Evolutionary conservation across 73 alveolate genomes (phyloP).

Genomic region (Tetrahymena malaccensis): DNA sequence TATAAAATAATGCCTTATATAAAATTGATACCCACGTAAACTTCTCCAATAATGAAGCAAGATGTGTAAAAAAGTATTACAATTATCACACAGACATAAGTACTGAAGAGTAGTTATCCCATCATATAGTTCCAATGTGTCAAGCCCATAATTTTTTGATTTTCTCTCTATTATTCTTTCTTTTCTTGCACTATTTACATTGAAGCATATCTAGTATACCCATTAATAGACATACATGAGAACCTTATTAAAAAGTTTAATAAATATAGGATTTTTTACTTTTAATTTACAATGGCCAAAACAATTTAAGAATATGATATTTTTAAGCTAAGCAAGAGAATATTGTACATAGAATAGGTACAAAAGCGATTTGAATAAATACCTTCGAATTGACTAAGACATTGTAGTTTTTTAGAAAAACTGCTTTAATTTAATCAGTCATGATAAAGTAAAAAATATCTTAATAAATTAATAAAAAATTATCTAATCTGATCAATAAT

Average conservation of each 20-base stretch:
- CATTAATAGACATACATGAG: neutral
- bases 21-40: neutral
- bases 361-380: neutral
- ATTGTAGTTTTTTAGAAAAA: neutral
- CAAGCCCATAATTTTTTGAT: neutral
- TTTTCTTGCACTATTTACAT: neutral
- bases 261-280: neutral
- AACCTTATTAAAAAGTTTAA: neutral
- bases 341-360: neutral
- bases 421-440: neutral
- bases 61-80: neutral
- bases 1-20: neutral
- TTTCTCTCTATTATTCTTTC: neutral
- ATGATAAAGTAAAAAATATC: neutral
- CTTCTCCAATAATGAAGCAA: neutral
- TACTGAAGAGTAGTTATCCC: neutral
- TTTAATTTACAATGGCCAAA: neutral
- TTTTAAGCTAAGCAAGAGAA: neutral
- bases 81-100: neutral
- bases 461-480: neutral
- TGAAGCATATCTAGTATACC: neutral
- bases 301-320: neutral
- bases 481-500: neutral
- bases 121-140: neutral
- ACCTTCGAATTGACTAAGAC: neutral